Evolutionary conservation across 1,284 basidiomycete species (phyloP), one percentile per base, ranked within the genome.

Genomic region (Wolfiporia cocos): DNA sequence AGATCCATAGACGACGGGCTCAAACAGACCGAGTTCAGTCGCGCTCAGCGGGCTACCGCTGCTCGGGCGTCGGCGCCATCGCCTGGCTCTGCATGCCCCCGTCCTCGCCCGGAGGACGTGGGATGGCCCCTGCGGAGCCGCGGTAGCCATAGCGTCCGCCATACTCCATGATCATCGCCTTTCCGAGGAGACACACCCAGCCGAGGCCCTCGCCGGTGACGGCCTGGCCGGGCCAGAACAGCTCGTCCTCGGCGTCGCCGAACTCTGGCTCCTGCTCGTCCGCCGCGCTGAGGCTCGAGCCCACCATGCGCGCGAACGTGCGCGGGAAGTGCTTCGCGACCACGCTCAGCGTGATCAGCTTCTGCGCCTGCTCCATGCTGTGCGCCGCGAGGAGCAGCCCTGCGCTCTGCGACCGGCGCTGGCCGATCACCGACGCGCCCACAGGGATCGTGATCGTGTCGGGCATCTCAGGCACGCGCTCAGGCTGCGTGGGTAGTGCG

Each of bases 261-360:
- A 87, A 76, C 49, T 87, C 85, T 6, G 82, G 81, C 50, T 86
- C 83, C 43, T 79, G 71, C 58, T 88, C 85, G 50, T 88, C 85
- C 11, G 68, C 67, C 0, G 72, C 66, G 1, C 68, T 65, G 31
- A 86, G 63, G n/a, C 74, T 77, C 19, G 80, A 76, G 47, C 76
- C 65, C 45, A 83, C 67, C 68, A 87, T 73, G 39, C 85, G 78
- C 14, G 78, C 71, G 57, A 82, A 86, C 2, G 85, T 88, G 26
- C 66, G 71, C 15, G 85, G 85, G 61, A 82, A 88, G 61, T 79
- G 75, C 33, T 76, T 75, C 3, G 75, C 68, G 59, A 88, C 60
- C 38, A 77, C 67, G 5, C 81, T 73, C 7, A 88, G 69, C 21
- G 73, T 86, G 45, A 88, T 68, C 19, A 64, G 62, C 24, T 62